Evolutionary conservation across 2,329 filamentous ascomycete species (phyloP).

Genomic region (Pyrenochaeta sp.): DNA sequence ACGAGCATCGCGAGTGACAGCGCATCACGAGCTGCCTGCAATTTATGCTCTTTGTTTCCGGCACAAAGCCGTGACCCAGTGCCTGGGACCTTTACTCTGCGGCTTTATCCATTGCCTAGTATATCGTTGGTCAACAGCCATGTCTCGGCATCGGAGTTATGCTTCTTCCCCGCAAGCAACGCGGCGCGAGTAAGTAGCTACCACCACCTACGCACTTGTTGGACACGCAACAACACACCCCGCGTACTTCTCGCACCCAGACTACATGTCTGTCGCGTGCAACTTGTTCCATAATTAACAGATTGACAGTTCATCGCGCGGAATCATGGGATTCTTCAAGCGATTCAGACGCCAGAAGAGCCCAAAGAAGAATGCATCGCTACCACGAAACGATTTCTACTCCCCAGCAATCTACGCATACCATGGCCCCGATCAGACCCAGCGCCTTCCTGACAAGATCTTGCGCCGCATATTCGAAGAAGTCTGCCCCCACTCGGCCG

Average conservation of each 20-base stretch:
- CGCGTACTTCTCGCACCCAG: constrained; percentile 18
- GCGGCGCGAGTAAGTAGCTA: constrained; percentile 35
- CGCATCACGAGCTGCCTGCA: constrained; percentile 5
- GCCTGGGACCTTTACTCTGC: constrained; percentile 11
- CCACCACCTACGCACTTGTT: constrained; percentile 14
- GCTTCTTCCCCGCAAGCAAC: constrained; percentile 35
- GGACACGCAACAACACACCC: constrained; percentile 17
- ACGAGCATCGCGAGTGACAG: constrained; percentile 11
- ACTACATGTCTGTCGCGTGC: constrained; percentile 25
- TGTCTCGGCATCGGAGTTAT: constrained; percentile 39
- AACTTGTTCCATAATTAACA: constrained; percentile 23
- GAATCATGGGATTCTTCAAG: constrained; percentile 61
- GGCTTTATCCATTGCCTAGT: constrained; percentile 8
- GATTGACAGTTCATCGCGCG: constrained; percentile 33
- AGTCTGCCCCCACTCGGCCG: constrained; percentile 82
- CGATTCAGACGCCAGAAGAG: constrained; percentile 56
- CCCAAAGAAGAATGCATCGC: constrained; percentile 49
- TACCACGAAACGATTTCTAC: constrained; percentile 41
- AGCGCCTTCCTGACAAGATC: constrained; percentile 70
- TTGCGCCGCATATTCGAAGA: constrained; percentile 80
- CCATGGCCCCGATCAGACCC: constrained; percentile 54
- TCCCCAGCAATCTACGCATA: constrained; percentile 37
- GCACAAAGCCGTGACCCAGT: constrained; percentile 8
- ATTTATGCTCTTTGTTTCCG: constrained; percentile 13
- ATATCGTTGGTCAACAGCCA: constrained; percentile 23